Evolutionary conservation across 2,329 filamentous ascomycete species (phyloP).

Genomic region (Teratosphaeria zuluensis): DNA sequence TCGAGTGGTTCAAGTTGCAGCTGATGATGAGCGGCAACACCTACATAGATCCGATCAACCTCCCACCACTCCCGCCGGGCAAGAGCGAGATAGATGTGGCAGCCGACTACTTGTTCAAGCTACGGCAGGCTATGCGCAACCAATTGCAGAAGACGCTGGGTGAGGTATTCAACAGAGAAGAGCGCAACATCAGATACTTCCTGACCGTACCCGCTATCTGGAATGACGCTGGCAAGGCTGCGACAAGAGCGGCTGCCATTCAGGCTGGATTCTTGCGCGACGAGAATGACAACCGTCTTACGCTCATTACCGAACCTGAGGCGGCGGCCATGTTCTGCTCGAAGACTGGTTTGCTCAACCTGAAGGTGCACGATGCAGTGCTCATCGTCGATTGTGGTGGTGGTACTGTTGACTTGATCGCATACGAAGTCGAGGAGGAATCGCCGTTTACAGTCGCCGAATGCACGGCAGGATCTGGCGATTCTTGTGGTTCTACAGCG

Average conservation of each 20-base stretch:
- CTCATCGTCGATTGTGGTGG: constrained; percentile 97
- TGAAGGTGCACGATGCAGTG: constrained; percentile 98
- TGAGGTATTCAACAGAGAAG: constrained; percentile 95
- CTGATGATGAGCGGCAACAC: constrained; percentile 98
- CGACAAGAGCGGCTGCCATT: constrained; percentile 88
- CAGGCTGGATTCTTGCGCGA: constrained; percentile 94
- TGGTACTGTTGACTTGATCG: constrained; percentile 97
- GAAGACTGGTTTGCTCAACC: constrained; percentile 88
- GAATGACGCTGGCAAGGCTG: constrained; percentile 98
- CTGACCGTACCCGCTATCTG: constrained; percentile 98
- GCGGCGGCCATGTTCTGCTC: constrained; percentile 96
- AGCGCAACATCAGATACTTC: constrained; percentile 96
- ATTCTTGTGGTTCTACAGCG: constrained; percentile 96
- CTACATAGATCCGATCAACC: constrained; percentile 97
- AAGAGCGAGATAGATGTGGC: constrained; percentile 99
- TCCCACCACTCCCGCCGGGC: constrained; percentile 89
- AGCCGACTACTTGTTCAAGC: constrained; percentile 97
- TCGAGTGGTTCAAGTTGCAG: constrained; percentile 99
- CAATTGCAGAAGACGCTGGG: constrained; percentile 93
- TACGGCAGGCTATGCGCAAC: constrained; percentile 91
- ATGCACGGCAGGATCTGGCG: constrained; percentile 92
- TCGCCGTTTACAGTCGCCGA: constrained; percentile 94
- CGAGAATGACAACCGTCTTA: constrained; percentile 94
- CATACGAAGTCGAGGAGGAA: constrained; percentile 97
- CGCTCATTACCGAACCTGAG: constrained; percentile 90